Evolutionary conservation across 805 yeast species (phyloP), one percentile per base, ranked within the genome.

Genomic region (Candida saitoana): DNA sequence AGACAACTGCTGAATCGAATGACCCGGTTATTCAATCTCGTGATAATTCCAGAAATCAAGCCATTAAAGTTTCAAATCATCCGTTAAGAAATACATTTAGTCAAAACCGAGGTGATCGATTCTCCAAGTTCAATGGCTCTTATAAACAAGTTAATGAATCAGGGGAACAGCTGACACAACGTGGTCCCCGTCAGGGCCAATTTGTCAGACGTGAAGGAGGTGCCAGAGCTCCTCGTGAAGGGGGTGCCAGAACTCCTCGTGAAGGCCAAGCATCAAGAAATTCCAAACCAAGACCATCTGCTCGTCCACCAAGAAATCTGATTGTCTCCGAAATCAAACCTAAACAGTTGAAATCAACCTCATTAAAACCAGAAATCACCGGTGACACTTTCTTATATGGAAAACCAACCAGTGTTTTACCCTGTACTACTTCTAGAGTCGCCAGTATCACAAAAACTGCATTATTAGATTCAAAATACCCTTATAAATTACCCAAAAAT

Each of bases 391-490:
- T 69, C 47, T 59, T 69, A 41, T 57, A 70, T 49, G 73, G 72
- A 5, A 67, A 69, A 51, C 50, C 62, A 5, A 48, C 71, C 25
- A 50, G 55, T 37, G 47, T 62, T 35, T 57, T 57, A 45, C 44
- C 63, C 5, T 44, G 59, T 25, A 42, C 57, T 8, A 46, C 60
- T 15, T 52, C 69, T 6, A 57, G 74, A 48, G 60, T 68, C 8
- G 69, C 73, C 2, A 64, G 73, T 35, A 60, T 70, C 37, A 57
- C 71, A 41, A 70, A 70, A 52, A 60, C 63, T 32, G 51, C 60
- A 22, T 60, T 70, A 47, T 44, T 65, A 38, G 55, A 56, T 34
- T 66, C 73, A 15, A 63, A 67, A 37, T 70, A 68, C 50, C 75
- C 75, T 3, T 70, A 59, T 55, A 51, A 52, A 44, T 52, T 69